Conservation (phyloP, 2,329 filamentous ascomycete species). For the Neofusicoccum sp. region DNA sequence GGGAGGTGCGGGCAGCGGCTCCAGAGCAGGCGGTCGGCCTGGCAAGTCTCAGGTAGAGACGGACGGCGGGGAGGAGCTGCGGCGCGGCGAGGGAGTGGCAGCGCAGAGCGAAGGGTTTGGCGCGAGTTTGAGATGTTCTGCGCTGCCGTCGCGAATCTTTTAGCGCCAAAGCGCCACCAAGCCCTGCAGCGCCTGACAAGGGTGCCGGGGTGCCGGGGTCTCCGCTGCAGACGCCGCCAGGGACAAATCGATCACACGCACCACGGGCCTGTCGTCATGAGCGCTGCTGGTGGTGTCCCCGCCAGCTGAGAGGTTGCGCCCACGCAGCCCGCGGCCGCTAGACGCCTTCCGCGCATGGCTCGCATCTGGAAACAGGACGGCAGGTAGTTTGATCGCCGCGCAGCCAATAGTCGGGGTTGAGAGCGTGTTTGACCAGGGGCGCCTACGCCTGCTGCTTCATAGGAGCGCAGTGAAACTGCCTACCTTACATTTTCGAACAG, state of each 20-base stretch:
- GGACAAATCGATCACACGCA: slow-evolving; percentile 17
- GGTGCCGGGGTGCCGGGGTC: background rate
- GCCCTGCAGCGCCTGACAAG: slow-evolving; percentile 12
- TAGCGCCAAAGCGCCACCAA: slow-evolving; percentile 14
- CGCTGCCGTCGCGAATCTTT: slow-evolving; percentile 20
- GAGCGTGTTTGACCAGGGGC: slow-evolving; percentile 2
- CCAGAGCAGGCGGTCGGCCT: background rate
- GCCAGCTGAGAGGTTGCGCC: background rate
- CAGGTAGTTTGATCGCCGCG: background rate
- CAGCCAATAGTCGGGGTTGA: background rate
- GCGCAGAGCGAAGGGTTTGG: slow-evolving; percentile 7
- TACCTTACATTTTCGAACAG: background rate
- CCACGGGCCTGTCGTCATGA: slow-evolving; percentile 12
- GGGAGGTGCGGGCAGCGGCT: background rate
- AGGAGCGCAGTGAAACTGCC: background rate
- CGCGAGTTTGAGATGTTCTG: slow-evolving; percentile 20
- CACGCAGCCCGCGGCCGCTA: background rate
- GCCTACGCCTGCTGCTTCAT: slow-evolving; percentile 8
- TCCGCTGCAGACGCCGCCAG: slow-evolving; percentile 5
- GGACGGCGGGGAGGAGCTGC: background rate
- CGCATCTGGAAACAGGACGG: background rate
- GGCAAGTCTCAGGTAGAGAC: background rate
- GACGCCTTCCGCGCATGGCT: background rate
- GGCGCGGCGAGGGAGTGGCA: background rate
- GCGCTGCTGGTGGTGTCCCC: background rate